A percentile compares a stretch with the other conserved stretches of the same genome.
Evolutionary conservation across 139 green algal species (phyloP).

Genomic region (Desmodesmus armatus): DNA sequence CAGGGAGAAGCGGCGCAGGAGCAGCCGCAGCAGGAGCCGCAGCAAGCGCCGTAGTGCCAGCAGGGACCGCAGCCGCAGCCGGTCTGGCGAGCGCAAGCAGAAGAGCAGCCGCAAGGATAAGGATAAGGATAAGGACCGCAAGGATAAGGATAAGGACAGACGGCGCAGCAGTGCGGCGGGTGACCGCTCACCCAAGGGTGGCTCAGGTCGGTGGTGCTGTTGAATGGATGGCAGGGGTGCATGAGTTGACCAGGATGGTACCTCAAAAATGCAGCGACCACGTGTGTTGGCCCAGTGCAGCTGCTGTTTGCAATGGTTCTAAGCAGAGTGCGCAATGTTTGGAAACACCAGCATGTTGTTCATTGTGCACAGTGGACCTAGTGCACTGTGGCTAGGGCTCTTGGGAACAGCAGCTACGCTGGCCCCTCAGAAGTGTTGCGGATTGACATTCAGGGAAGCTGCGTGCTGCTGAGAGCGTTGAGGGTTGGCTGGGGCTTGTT

Average conservation of each 20-base stretch:
- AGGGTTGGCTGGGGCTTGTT: no score
- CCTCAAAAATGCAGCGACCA: no score
- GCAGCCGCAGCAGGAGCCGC: neutral
- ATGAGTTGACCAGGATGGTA: no score
- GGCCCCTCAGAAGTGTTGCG: no score
- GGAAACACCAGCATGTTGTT: neutral
- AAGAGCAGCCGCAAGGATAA: neutral
- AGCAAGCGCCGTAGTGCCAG: slow-evolving; percentile 19
- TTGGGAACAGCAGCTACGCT: no score
- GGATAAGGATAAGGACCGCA: neutral
- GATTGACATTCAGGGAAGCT: no score
- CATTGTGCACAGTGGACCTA: no score
- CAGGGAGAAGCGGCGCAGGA: neutral
- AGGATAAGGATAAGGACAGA: neutral
- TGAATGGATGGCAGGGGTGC: neutral
- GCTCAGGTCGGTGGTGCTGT: neutral
- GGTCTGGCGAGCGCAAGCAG: neutral
- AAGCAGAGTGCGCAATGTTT: neutral
- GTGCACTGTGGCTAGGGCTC: no score
- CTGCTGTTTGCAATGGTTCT: neutral
- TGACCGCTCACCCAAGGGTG: neutral
- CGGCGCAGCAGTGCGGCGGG: neutral
- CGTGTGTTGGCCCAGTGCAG: no score
- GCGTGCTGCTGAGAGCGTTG: no score
- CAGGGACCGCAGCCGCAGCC: neutral